Base-by-base conservation (phyloP, 305 asterid genomes). In the Coffea humblotiana region DNA sequence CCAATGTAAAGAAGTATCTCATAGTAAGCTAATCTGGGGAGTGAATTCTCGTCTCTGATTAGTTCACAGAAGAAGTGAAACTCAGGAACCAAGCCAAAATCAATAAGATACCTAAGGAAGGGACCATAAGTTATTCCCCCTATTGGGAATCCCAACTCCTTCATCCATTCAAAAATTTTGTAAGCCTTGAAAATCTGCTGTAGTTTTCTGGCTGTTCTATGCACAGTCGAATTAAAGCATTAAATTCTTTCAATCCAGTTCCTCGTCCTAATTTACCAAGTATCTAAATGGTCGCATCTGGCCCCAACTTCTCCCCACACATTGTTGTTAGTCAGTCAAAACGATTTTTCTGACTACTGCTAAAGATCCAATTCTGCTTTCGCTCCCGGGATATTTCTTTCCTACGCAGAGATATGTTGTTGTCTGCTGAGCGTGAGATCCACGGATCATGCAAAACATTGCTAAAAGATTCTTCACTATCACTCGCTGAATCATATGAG, bases 1-100 rank as follows among this genome's bases (percentile, higher is more conserved):
- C 84, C 83, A 81, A 87, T 51, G 90, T 93, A 91, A 48, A 94
- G 90, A 89, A 90, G 86, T 96, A 93, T 90, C 87, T 93, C 96
- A 80, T 96, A 93, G 89, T 92, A 96, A 86, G 94, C 88, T 69
- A 96, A 81, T 61, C 90, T 89, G 3, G 92, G 90, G 81, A 83
- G 85, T 69, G 92, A 81, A 77, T 84, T 86, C 52, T 83, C 91
- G 60, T 88, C 91, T 80, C 77, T 87, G 80, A 93, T 82, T 79
- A 92, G 81, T 51, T 91, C 89, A 76, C 80, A 81, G 82, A 91
- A 92, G 89, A 87, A 90, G 83, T 91, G 89, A 87, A 96, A 94
- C 84, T 93, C 99, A 7, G 88, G 88, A 67, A 85, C 92, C 96
- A 91, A 85, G 70, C 89, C 89, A 79, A 60, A 83, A 84, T 96